Evolutionary conservation across 306 rosid genomes (phyloP), one percentile per base, ranked within the genome.

Genomic region (Potentilla sterilis): DNA sequence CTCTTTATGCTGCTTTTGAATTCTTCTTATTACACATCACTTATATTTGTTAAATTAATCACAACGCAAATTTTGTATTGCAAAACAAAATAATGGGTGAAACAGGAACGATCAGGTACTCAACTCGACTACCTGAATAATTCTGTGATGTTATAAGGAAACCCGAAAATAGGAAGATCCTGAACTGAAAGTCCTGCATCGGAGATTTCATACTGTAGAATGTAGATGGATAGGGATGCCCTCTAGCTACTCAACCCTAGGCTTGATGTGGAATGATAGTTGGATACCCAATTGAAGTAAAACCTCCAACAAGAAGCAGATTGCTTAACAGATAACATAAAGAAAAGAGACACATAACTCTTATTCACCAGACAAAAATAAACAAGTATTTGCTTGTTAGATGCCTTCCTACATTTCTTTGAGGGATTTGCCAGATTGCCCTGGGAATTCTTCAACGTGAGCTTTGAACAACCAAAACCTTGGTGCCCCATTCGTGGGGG

Each of bases 401-500:
- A 78, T 75, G 18, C 40, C 64, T 5, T 22, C 47, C 35, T 44
- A 5, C 12, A 37, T 40, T 79, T 42, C 24, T 80, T 57, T 76
- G 68, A 59, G 47, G 71, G 73, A 58, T 83, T 83, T 74, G 83
- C 73, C 65, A 44, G 79, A 63, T 59, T 72, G 76, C 42, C 79
- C 70, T 16, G 21, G 65, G 16, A 63, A 51, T 74, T 78, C 66
- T 62, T 22, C 74, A 54, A 22, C 21, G 3, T 24, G 19, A 5
- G 8, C 46, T 35, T 28, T 15, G 21, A 55, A 75, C 52, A 65
- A 65, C 13, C 68, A 16, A 63, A 63, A 14, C 22, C 44, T 5
- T 0, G 18, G 66, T 61, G 66, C 41, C 38, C 78, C 80, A 65
- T 70, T 75, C 72, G 80, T 82, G 72, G 65, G 80, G 78, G 77